These are phyloP conservation scores for Metschnikowia rubicola DNA, from an alignment of 805 yeast genomes.

Conservation along the genomic window DNA sequence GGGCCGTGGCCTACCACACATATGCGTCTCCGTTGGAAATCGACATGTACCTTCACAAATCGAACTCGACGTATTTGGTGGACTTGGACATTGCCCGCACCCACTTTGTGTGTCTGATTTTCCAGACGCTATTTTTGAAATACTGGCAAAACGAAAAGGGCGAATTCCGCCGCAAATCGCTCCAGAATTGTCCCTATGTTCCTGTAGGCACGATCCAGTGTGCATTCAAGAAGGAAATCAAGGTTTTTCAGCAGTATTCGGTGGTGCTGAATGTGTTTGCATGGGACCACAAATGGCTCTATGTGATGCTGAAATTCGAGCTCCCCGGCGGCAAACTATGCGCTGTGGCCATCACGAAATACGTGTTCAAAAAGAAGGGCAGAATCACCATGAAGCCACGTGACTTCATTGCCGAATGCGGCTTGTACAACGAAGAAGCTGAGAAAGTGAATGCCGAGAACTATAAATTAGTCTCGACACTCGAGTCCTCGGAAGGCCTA, in stretches of 20 bases:
- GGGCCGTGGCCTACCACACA: constrained; percentile 41
- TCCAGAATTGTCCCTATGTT: constrained; percentile 51
- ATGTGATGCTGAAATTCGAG: constrained; percentile 58
- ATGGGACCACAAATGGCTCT: constrained; percentile 89
- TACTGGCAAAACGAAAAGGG: constrained; percentile 38
- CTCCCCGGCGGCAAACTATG: constrained; percentile 30
- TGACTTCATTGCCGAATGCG: constrained; percentile 54
- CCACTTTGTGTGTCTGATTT: constrained; percentile 51
- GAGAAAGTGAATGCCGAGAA: constrained; percentile 40
- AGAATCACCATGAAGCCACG: constrained; percentile 70
- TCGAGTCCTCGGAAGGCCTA: constrained; percentile 32
- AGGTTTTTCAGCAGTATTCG: constrained; percentile 56
- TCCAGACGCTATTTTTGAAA: constrained; percentile 53
- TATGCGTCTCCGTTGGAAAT: constrained; percentile 75
- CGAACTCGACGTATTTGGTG: constrained; percentile 77
- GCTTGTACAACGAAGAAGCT: constrained; percentile 51
- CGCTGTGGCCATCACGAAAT: constrained; percentile 67
- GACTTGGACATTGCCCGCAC: constrained; percentile 82
- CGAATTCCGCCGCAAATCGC: constrained; percentile 26
- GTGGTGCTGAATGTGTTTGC: constrained; percentile 61
- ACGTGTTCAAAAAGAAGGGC: constrained; percentile 71
- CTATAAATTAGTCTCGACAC: constrained; percentile 35
- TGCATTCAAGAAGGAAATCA: constrained; percentile 68
- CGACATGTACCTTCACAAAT: constrained; percentile 84
- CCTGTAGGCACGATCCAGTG: constrained; percentile 77